phyloP scores from a whole-genome alignment of 352 stramenopile species.

The Plasmopara muralis region DNA sequence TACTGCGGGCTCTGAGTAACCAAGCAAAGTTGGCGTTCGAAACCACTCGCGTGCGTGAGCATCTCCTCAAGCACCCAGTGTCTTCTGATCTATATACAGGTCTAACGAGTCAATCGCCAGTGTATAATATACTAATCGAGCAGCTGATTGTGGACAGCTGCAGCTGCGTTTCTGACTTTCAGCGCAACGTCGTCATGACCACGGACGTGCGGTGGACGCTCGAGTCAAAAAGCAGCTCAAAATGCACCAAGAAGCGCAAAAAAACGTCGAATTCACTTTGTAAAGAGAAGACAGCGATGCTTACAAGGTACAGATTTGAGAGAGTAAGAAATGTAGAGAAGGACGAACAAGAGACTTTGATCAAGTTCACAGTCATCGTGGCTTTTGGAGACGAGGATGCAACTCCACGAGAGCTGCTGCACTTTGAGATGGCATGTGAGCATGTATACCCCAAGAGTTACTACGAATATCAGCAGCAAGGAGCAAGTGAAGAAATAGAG shows the following conservation, averaged over 20 bases:
- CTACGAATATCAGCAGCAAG: slow-evolving; percentile 55
- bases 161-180: slow-evolving; percentile 56
- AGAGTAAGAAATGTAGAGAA: slow-evolving; percentile 17
- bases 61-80: slow-evolving; percentile 49
- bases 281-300: slow-evolving; percentile 24
- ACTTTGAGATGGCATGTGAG: slow-evolving; percentile 50
- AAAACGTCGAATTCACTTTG: slow-evolving; percentile 6
- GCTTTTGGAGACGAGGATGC: slow-evolving; percentile 34
- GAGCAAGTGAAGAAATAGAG: slow-evolving; percentile 23
- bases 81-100: slow-evolving; percentile 52
- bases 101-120: slow-evolving; percentile 35
- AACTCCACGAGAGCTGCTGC: slow-evolving; percentile 41
- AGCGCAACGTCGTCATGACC: slow-evolving; percentile 54
- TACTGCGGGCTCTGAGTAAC: slow-evolving; percentile 47
- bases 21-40: slow-evolving; percentile 63
- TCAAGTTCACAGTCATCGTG: slow-evolving; percentile 39
- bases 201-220: slow-evolving; percentile 56
- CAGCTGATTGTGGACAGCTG: slow-evolving; percentile 43
- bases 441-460: slow-evolving; percentile 61
- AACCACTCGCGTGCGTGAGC: slow-evolving; percentile 57
- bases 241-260: slow-evolving; percentile 41
- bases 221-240: slow-evolving; percentile 19
- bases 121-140: slow-evolving; percentile 42
- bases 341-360: slow-evolving; percentile 30
- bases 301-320: slow-evolving; percentile 47